phyloP scores from a whole-genome alignment of 2,329 filamentous ascomycete genomes.

The Rhynchosporium agropyri region DNA sequence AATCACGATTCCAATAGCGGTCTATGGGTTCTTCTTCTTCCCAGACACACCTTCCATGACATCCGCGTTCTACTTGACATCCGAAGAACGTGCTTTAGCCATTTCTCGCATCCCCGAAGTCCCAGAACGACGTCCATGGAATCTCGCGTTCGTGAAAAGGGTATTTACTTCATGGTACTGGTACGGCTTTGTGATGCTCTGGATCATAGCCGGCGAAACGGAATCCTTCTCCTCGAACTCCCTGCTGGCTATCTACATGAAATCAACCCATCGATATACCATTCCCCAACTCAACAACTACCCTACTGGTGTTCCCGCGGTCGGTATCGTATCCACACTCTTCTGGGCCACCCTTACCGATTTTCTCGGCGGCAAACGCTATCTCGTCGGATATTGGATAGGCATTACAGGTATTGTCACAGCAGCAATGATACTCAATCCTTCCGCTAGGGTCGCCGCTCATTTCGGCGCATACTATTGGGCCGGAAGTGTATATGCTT shows the following conservation, averaged over 20 bases:
- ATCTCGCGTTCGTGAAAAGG: conserved; percentile 53
- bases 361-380: conserved; percentile 62
- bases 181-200: conserved; percentile 67
- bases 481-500: conserved; percentile 71
- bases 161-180: conserved; percentile 64
- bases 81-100: conserved; percentile 47
- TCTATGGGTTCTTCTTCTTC: conserved; percentile 55
- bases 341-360: conserved; percentile 73
- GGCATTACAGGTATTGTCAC: conserved; percentile 65
- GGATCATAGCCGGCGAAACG: conserved; percentile 71
- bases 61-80: conserved; percentile 47
- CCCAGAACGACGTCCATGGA: conserved; percentile 48
- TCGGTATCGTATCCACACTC: conserved; percentile 57
- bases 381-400: conserved; percentile 69
- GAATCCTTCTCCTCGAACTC: conserved; percentile 71
- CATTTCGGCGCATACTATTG: conserved; percentile 72
- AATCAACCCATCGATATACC: conserved; percentile 49
- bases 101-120: conserved; percentile 49
- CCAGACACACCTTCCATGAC: conserved; percentile 49
- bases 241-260: conserved; percentile 55
- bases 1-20: conserved; percentile 58
- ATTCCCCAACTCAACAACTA: conserved; percentile 56
- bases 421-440: conserved; percentile 59
- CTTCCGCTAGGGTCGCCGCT: conserved; percentile 47
- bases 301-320: conserved; percentile 54